Base-by-base conservation (phyloP, 768 basidiomycete genomes). In the Suillus subaureus region DNA sequence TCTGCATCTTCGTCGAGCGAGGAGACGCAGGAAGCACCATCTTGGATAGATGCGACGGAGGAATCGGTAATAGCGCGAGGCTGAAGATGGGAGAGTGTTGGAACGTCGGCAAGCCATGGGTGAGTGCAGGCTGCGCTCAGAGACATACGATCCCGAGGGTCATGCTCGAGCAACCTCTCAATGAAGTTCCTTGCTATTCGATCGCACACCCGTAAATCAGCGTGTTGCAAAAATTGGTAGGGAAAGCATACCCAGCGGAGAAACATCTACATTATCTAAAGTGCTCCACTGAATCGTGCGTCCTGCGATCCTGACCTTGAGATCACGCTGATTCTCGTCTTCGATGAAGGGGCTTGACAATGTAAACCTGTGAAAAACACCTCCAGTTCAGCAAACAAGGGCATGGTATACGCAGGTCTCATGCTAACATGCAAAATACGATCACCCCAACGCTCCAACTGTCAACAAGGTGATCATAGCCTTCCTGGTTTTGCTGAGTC, bases 391-490 rank as follows among this genome's bases (percentile, higher is more conserved):
- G 28, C 49, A 66, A 64, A 74, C 63, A 64, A 64, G 51, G 40
- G 15, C 67, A 57, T 37, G 55, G 33, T 60, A 15, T 18, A n/a
- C 13, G 6, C 61, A 62, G 23, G 52, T 68, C 31, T 31, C n/a
- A 33, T 33, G 74, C 87, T 67, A 71, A 95, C 96, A 94, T 96
- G 28, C 90, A 90, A 71, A 91, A 99, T 1, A 98, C 86, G 62
- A 99, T 97, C 26, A 97, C 94, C 7, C 97, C 97, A 13, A 96
- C 87, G 55, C 94, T 96, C 96, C 96, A 99, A 68, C 93, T 94
- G 73, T 99, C 97, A 60, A 99, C 97, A 23, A 91, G 80, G 64
- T 89, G 86, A 71, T 91, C 89, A 72, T 99, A 99, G 3, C 96
- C 96, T 64, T 86, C 80, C 35, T 82, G 77, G 51, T 84, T 80